A percentile compares a stretch with the other conserved stretches of the same genome.
phyloP scores from a whole-genome alignment of 2,329 filamentous ascomycete species.

The Alternaria sp. region DNA sequence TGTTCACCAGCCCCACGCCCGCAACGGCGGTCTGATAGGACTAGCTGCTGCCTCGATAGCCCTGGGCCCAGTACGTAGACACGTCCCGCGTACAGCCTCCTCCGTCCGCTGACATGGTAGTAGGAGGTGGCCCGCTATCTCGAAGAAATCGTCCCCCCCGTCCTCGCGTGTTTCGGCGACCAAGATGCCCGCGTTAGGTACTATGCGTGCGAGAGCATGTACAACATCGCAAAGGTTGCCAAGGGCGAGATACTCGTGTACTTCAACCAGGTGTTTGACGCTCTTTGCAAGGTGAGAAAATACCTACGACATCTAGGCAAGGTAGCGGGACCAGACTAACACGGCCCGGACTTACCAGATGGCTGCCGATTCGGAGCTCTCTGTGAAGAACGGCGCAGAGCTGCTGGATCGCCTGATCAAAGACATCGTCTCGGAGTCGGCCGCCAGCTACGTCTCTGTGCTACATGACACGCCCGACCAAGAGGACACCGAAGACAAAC shows the following conservation, averaged over 20 bases:
- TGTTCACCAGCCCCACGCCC: slow-evolving; percentile 93
- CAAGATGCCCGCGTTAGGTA: slow-evolving; percentile 97
- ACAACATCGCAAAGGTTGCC: slow-evolving; percentile 98
- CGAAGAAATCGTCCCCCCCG: slow-evolving; percentile 92
- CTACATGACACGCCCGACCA: slow-evolving; percentile 70
- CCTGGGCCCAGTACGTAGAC: slow-evolving; percentile 77
- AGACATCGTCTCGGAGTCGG: slow-evolving; percentile 94
- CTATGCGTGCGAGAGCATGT: slow-evolving; percentile 99
- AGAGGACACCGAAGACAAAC: slow-evolving; percentile 43
- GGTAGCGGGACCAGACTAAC: slow-evolving; percentile 28
- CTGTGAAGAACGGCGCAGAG: slow-evolving; percentile 97
- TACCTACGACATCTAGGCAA: neutral
- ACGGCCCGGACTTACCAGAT: slow-evolving; percentile 64
- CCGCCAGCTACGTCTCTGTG: slow-evolving; percentile 91
- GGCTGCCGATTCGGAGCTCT: slow-evolving; percentile 93
- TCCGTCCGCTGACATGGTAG: slow-evolving; percentile 28
- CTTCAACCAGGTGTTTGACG: slow-evolving; percentile 98
- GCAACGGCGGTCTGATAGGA: slow-evolving; percentile 95
- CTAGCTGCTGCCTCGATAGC: slow-evolving; percentile 95
- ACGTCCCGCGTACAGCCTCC: neutral
- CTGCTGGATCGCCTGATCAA: slow-evolving; percentile 93
- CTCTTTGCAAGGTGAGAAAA: slow-evolving; percentile 82
- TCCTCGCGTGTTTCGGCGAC: slow-evolving; percentile 95
- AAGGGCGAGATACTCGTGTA: slow-evolving; percentile 97
- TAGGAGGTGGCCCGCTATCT: slow-evolving; percentile 92